A percentile compares a stretch with the other conserved stretches of the same genome.
These are phyloP conservation scores for Zopfia rhizophila DNA, from an alignment of 2,329 filamentous ascomycete species.

Conservation along the genomic window DNA sequence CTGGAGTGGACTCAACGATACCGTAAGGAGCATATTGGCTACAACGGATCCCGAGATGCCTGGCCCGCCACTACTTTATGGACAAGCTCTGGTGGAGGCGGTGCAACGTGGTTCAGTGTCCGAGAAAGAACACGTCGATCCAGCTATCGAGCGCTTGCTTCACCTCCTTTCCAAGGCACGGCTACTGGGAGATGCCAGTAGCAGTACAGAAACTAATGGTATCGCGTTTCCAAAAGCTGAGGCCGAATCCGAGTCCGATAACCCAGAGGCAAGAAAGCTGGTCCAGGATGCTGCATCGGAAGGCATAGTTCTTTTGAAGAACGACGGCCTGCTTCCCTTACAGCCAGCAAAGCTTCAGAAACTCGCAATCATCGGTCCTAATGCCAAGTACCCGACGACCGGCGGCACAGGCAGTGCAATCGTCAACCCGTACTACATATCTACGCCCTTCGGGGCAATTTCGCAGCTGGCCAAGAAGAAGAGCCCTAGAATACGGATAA, in stretches of 20 bases:
- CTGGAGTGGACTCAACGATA: conserved; percentile 33
- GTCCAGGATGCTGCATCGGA: conserved; percentile 27
- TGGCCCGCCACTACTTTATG: conserved; percentile 69
- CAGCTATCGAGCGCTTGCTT: no score
- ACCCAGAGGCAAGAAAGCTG: conserved; percentile 50
- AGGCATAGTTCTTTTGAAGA: conserved; percentile 23
- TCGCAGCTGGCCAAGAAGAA: background rate
- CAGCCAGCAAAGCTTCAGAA: background rate
- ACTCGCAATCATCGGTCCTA: conserved; percentile 5
- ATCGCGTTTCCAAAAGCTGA: conserved; percentile 66
- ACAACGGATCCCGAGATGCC: conserved; percentile 43
- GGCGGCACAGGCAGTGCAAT: conserved; percentile 8
- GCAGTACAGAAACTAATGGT: no score
- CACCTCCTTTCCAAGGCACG: no score
- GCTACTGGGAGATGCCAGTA: no score
- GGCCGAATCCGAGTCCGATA: conserved; percentile 68
- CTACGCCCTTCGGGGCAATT: background rate
- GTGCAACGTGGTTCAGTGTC: conserved; percentile 31
- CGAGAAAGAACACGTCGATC: no score
- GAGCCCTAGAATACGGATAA: background rate
- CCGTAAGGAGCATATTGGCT: conserved; percentile 27
- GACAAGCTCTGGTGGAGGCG: conserved; percentile 72
- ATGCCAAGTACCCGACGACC: background rate
- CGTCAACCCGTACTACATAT: conserved; percentile 6
- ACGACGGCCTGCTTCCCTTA: conserved; percentile 6